Evolutionary conservation across 2,329 filamentous ascomycete genomes (phyloP), one percentile per base, ranked within the genome.

Genomic region (Monosporascus sp.): DNA sequence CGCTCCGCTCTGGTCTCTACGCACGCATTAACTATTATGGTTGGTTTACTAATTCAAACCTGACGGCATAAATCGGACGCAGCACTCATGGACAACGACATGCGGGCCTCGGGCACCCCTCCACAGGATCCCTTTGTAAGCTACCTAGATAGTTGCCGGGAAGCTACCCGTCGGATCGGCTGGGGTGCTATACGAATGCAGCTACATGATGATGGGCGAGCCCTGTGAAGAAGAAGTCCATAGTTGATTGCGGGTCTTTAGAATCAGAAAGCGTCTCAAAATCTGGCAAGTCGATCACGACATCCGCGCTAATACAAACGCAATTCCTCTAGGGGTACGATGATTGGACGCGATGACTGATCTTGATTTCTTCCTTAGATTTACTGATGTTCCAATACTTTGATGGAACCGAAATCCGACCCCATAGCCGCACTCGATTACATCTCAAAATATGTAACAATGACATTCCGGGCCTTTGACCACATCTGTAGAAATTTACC

Each of bases 221-320:
- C n/a, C 17, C 39, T 43, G 39, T 20, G 39, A 18, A 18, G 37
- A 17, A 39, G 17, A 39, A 18, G 39, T 14, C 3, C n/a, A 4
- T 20, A 18, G 39, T 43, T 5, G 39, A 43, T 18, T 43, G 39
- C 39, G 39, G 39, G 39, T 43, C 39, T 20, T 20, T 24, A 20
- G 22, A 43, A 14, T 24, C 39, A 24, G 18, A 43, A 24, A 43
- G 31, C 31, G 11, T 35, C 31, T 35, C 31, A 14, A 46, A 61
- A 67, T 66, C 62, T 64, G 62, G 59, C 60, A 62, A 57, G 62
- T 53, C 50, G 62, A 71, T 71, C 68, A 71, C 69, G 68, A 69
- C 63, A 71, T 70, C 65, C 58, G 56, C 67, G 64, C 69, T 71
- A 72, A 56, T 55, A 52, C 54, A 47, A 52, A 63, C 57, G 58